A percentile compares a stretch with the other conserved stretches of the same genome.
phyloP scores from a whole-genome alignment of 2,329 filamentous ascomycete species.

The Leptosphaerulina australis region DNA sequence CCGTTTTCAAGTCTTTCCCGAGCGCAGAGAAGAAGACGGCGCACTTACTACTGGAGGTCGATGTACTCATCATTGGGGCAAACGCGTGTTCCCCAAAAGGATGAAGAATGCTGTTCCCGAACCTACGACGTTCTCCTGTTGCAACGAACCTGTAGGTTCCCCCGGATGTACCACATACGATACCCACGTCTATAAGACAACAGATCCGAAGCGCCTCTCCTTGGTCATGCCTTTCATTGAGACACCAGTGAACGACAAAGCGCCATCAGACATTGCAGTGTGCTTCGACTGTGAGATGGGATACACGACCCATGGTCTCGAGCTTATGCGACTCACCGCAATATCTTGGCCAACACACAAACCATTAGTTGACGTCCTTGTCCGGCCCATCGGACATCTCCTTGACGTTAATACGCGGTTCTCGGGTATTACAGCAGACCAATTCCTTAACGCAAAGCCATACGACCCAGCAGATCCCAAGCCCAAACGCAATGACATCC shows the following conservation, averaged over 20 bases:
- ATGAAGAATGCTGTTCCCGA: constrained; percentile 58
- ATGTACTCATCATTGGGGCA: constrained; percentile 83
- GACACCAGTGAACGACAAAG: constrained; percentile 70
- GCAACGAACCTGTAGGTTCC: constrained; percentile 74
- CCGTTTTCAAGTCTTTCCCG: constrained; percentile 91
- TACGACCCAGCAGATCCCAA: constrained; percentile 37
- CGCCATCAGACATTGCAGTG: constrained; percentile 62
- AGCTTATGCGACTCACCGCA: constrained; percentile 87
- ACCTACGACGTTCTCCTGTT: constrained; percentile 76
- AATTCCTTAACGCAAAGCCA: constrained; percentile 68
- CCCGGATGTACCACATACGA: constrained; percentile 75
- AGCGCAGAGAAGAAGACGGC: constrained; percentile 75
- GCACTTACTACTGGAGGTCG: constrained; percentile 76
- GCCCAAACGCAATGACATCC: constrained; percentile 54
- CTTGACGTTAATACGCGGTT: constrained; percentile 91
- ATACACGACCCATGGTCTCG: constrained; percentile 85
- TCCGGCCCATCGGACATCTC: constrained; percentile 80
- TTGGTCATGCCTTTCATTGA: constrained; percentile 77
- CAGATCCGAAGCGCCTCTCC: constrained; percentile 76
- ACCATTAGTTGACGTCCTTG: constrained; percentile 80
- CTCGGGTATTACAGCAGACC: constrained; percentile 82
- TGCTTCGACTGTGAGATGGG: constrained; percentile 98
- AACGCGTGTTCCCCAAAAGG: constrained; percentile 60
- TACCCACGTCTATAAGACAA: constrained; percentile 87
- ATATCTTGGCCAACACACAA: constrained; percentile 83